Percentiles rank a stretch among this genome's conserved stretches.
Evolutionary conservation across 2,329 filamentous ascomycete genomes (phyloP).

Genomic region (Colletotrichum somersetense): DNA sequence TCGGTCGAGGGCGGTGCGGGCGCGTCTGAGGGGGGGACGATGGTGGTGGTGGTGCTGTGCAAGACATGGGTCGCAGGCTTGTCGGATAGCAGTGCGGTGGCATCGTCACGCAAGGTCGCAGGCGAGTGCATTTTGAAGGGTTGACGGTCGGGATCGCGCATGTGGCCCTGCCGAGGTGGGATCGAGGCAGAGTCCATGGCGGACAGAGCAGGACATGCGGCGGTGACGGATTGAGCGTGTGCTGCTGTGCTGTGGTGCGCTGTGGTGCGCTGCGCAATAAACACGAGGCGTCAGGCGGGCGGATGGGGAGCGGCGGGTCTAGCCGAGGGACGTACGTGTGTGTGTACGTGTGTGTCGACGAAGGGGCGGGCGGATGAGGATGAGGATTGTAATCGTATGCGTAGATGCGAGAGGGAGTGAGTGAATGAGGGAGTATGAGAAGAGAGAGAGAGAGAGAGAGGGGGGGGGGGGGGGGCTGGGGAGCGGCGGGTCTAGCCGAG

Average conservation of each 20-base stretch:
- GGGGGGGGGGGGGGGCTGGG: too few relatives aligned
- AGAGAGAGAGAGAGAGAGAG: background rate
- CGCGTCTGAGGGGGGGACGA: constrained; percentile 22
- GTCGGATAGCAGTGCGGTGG: constrained; percentile 21
- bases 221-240: background rate
- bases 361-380: background rate
- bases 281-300: constrained; percentile 16
- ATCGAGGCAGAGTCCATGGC: constrained; percentile 40
- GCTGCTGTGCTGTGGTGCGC: too few relatives aligned
- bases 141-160: constrained; percentile 28
- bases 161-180: constrained; percentile 36
- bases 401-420: background rate
- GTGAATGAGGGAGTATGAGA: background rate
- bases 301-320: background rate
- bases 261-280: background rate
- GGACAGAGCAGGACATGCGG: constrained; percentile 25
- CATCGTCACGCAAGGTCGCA: constrained; percentile 10
- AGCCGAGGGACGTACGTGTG: constrained; percentile 6
- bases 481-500: too few relatives aligned
- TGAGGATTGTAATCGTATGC: background rate
- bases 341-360: background rate
- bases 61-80: constrained; percentile 26
- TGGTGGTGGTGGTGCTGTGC: constrained; percentile 5
- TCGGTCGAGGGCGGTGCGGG: constrained; percentile 30
- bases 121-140: constrained; percentile 33